Base-by-base conservation (phyloP, 805 yeast species). In the Saturnispora kantuleensis region DNA sequence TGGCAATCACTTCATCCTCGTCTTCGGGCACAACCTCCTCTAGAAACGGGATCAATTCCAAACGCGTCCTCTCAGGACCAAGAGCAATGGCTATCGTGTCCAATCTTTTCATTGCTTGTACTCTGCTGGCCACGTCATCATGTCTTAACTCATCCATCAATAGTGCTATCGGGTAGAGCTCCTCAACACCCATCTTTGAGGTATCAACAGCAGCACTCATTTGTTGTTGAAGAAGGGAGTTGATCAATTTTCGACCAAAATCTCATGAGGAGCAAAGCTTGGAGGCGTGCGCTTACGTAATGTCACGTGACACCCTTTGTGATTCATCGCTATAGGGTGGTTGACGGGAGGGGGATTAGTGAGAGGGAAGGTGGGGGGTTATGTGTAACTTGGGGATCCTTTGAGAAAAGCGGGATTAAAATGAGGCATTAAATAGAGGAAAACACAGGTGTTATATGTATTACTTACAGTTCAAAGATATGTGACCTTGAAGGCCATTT, bases 1-100 rank as follows among this genome's bases (percentile, higher is more conserved):
- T 90, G 1, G 96, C 86, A 64, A 90, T 82, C 6, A 93, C 96
- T 66, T 93, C 99, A 64, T 93, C 99, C 66, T 93, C 99, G 62
- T 94, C 99, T 56, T 93, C 99, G 52, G 85, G 93, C 9, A 89
- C 87, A 21, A 83, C 93, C 49, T 83, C 89, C 53, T 81, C 86
- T 50, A 93, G 72, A 57, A 90, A 93, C 32, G 97, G 97, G 44
- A 93, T 70, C 58, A 93, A 73, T 62, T 93, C 98, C 39, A 74
- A 74, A 48, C 96, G 73, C 10, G 97, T 84, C 58, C 97, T 76
- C 61, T 87, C 95, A 6, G 93, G 89, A 8, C 98, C 98, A 47
- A 93, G 68, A 2, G 97, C 98, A 42, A 87, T 70, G 31, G 97
- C 95, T 58, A 93, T 90, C 31, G 97, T 90, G 54, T 89, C 94